Evolutionary conservation across 2,329 filamentous ascomycete genomes (phyloP), one percentile per base, ranked within the genome.

Genomic region (Aureobasidium vineae): DNA sequence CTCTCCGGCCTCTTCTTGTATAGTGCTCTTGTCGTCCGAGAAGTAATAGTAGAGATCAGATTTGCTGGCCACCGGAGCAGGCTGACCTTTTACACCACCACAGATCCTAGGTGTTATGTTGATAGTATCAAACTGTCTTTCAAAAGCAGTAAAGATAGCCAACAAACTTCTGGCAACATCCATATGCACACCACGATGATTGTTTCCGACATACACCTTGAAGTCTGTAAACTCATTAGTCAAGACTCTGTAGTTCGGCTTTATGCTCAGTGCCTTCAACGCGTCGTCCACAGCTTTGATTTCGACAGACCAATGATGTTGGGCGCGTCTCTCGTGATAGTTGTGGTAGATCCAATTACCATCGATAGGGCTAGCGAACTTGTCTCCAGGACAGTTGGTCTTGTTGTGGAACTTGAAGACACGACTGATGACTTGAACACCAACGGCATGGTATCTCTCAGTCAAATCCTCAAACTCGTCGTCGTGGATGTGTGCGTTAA

Each of bases 61-160:
- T 8, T 28, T 47, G 28, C 28, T 31, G 26, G 57, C 26, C 28
- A 26, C 6, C 5, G 57, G 26, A 13, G 40, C 28, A n/a, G 31
- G 31, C n/a, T 50, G 5, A 15, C 31, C 59, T n/a, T 33, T 31
- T 0, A 63, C 36, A 36, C 60, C 60, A 1, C 47, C 47, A 5
- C 56, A n/a, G 13, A 66, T 63, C 8, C 54, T 49, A 1, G 23
- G 31, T 19, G 65, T 63, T 5, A 21, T 53, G 11, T 50, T 53
- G 45, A 66, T 56, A 2, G 45, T 21, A 31, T 66, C 56, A 6
- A 66, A 52, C 4, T 66, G 65, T 28, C 56, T 43, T 21, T 66
- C 65, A 28, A 66, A 66, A 3, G 56, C 56, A n/a, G 65, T 66
- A 7, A 61, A 61, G 23, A 66, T 33, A 31, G 23, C 43, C 45